Percentiles rank a stretch among this genome's conserved stretches.
Conservation (phyloP, 345 rosid species). For the Populus euphratica region DNA sequence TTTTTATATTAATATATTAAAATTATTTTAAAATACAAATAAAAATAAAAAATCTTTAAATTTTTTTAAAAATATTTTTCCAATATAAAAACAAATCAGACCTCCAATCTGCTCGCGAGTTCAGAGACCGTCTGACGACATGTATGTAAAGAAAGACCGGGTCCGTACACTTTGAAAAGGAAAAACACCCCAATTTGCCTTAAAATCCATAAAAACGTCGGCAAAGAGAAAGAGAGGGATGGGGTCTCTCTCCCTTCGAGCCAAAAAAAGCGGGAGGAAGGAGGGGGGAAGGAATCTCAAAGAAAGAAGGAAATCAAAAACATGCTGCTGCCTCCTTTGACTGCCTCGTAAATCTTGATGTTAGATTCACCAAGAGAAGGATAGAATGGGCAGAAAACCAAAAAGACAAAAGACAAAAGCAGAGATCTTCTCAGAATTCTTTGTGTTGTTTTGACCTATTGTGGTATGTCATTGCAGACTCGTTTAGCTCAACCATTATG, state of each 20-base stretch:
- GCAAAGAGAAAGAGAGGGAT: slow-evolving; percentile 2
- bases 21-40: too few species aligned
- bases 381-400: slow-evolving; percentile 10
- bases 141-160: slow-evolving; percentile 1
- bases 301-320: slow-evolving; percentile 7
- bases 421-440: slow-evolving; percentile 35
- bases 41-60: too few species aligned
- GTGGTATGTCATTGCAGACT: not conserved
- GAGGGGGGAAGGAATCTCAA: slow-evolving; percentile 2
- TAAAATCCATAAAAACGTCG: slow-evolving; percentile 8
- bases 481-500: not conserved
- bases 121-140: slow-evolving; percentile 5
- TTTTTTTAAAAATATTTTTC: too few species aligned
- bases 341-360: slow-evolving; percentile 43
- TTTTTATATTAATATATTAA: too few species aligned
- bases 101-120: not conserved
- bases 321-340: slow-evolving; percentile 30
- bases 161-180: not conserved
- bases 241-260: slow-evolving; percentile 14
- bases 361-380: not conserved
- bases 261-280: not conserved
- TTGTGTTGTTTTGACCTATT: slow-evolving; percentile 24
- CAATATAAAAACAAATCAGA: too few species aligned
- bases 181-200: slow-evolving; percentile 8
- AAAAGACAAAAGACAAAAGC: slow-evolving; percentile 24